Evolutionary conservation across 2,329 filamentous ascomycete species (phyloP).

Genomic region (Penicillium expansum): DNA sequence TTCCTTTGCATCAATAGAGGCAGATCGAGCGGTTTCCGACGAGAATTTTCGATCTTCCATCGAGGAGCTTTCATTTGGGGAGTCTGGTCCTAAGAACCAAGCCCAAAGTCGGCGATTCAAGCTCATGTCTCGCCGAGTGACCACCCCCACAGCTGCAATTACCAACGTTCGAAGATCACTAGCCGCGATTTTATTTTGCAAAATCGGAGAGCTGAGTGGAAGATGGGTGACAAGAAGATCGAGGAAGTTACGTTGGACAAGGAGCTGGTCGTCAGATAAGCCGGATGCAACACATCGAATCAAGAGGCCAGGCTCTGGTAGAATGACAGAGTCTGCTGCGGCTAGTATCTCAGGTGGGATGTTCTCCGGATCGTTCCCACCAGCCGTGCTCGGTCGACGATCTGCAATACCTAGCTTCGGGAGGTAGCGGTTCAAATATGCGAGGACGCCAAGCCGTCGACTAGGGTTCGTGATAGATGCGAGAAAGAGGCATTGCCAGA

Average conservation of each 20-base stretch:
- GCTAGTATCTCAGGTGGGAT: slow-evolving; percentile 31
- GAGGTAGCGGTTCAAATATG: slow-evolving; percentile 76
- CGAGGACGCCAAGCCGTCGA: slow-evolving; percentile 79
- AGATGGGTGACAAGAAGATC: slow-evolving; percentile 89
- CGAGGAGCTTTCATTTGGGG: slow-evolving; percentile 37
- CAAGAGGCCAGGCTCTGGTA: slow-evolving; percentile 86
- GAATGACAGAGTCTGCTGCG: slow-evolving; percentile 48
- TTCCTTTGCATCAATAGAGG: slow-evolving; percentile 40
- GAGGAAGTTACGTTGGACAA: slow-evolving; percentile 91
- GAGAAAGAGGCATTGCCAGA: slow-evolving; percentile 97
- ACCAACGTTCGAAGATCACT: slow-evolving; percentile 79
- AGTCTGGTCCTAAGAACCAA: slow-evolving; percentile 85
- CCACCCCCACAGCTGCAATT: slow-evolving; percentile 79
- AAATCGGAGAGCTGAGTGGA: slow-evolving; percentile 75
- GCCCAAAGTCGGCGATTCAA: slow-evolving; percentile 92
- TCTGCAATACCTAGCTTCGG: slow-evolving; percentile 62
- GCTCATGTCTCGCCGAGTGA: slow-evolving; percentile 91
- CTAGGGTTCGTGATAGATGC: slow-evolving; percentile 87
- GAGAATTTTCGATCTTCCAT: slow-evolving; percentile 30
- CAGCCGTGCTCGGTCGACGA: slow-evolving; percentile 30
- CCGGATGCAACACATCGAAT: slow-evolving; percentile 91
- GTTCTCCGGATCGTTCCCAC: slow-evolving; percentile 27
- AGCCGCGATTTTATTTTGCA: slow-evolving; percentile 70
- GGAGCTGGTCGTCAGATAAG: slow-evolving; percentile 77
- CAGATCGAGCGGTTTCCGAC: slow-evolving; percentile 28